phyloP scores from a whole-genome alignment of 345 rosid genomes.

The Mangifera indica region DNA sequence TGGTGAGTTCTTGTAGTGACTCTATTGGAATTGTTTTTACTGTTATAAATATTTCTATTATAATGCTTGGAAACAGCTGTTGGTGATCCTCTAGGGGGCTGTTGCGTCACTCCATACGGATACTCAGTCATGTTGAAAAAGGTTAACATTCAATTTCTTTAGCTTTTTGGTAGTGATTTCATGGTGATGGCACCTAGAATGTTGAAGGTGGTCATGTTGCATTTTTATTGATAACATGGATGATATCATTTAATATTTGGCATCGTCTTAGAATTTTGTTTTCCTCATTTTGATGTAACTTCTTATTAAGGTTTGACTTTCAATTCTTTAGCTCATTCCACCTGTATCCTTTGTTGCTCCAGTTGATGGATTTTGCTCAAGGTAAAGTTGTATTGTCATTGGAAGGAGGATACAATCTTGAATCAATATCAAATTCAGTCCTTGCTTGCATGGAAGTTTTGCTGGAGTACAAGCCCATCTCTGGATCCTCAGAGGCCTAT shows the following conservation, averaged over 20 bases:
- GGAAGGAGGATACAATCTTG: conserved; percentile 94
- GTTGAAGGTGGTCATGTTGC: conserved; percentile 2
- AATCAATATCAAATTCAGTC: conserved; percentile 77
- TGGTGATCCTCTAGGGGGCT: conserved; percentile 90
- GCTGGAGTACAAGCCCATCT: conserved; percentile 51
- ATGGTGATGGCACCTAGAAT: neutral
- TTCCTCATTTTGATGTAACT: neutral
- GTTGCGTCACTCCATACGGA: conserved; percentile 78
- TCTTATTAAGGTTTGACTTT: neutral
- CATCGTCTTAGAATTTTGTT: neutral
- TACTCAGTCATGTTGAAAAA: conserved; percentile 73
- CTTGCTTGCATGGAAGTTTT: conserved; percentile 86
- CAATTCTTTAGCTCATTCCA: conserved; percentile 1
- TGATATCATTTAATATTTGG: neutral
- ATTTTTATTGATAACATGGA: neutral
- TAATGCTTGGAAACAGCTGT: conserved; percentile 52
- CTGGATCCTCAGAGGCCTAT: conserved; percentile 62
- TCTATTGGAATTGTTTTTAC: neutral
- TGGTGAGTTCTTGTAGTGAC: conserved; percentile 1
- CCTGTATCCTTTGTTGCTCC: conserved; percentile 16
- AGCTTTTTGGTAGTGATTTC: conserved; percentile 5
- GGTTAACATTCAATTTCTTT: conserved; percentile 38
- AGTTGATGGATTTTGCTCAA: conserved; percentile 84
- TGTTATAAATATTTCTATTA: conserved; percentile 3
- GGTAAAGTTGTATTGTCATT: conserved; percentile 83